Conservation (phyloP, 495 filamentous ascomycete species). For the Tuber umbilicatum region DNA sequence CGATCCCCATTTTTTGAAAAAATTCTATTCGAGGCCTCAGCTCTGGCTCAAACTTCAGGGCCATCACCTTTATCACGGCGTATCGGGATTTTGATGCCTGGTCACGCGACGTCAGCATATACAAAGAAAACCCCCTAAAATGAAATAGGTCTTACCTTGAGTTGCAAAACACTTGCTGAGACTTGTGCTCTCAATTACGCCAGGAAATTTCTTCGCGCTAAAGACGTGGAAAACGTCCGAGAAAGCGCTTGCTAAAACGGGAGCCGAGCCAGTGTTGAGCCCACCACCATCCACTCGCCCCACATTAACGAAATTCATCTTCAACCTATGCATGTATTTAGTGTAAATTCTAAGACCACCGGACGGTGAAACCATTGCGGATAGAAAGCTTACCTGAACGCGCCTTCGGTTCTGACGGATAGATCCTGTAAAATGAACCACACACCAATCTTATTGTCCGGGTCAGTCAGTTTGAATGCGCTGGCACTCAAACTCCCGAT, state of each 20-base stretch:
- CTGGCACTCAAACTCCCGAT: slow-evolving; percentile 89
- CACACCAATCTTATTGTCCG: slow-evolving; percentile 76
- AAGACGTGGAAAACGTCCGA: slow-evolving; percentile 89
- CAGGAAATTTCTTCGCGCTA: slow-evolving; percentile 95
- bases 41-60: slow-evolving; percentile 26
- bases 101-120: slow-evolving; percentile 12
- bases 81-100: slow-evolving; percentile 43
- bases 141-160: slow-evolving; percentile 60
- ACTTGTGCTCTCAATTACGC: slow-evolving; percentile 89
- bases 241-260: slow-evolving; percentile 80
- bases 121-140: neutral
- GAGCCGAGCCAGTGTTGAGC: slow-evolving; percentile 73
- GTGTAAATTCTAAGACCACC: neutral
- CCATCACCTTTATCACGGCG: slow-evolving; percentile 41
- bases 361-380: neutral
- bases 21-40: slow-evolving; percentile 1
- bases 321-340: slow-evolving; percentile 47
- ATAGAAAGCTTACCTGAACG: slow-evolving; percentile 62
- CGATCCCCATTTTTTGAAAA: neutral
- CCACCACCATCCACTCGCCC: slow-evolving; percentile 47
- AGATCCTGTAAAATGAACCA: slow-evolving; percentile 98
- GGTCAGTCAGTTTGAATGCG: slow-evolving; percentile 78
- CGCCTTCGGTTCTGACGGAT: slow-evolving; percentile 85
- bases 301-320: slow-evolving; percentile 82
- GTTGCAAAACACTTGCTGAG: slow-evolving; percentile 89